phyloP scores from a whole-genome alignment of 1,284 basidiomycete species.

The Polyporus tsugae region DNA sequence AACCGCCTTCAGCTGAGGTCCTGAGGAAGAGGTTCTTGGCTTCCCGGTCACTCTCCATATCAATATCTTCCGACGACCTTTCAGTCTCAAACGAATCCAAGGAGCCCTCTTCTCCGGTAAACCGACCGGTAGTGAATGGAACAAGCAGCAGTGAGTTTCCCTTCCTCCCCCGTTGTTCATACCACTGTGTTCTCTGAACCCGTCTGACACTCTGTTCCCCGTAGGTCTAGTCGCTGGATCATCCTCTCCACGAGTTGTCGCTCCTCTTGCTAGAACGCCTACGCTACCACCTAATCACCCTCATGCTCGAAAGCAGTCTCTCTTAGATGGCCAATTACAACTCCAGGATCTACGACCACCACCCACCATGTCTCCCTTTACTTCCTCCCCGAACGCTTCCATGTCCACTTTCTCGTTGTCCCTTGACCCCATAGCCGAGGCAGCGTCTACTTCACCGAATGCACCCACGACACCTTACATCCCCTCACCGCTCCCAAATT shows the following conservation, averaged over 20 bases:
- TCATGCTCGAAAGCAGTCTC: slow-evolving; percentile 78
- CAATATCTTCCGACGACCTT: slow-evolving; percentile 55
- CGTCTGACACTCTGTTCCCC: background rate
- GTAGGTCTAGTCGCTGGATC: slow-evolving; percentile 30
- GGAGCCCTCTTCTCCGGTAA: slow-evolving; percentile 17
- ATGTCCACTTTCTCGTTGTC: slow-evolving; percentile 69
- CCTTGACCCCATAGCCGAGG: slow-evolving; percentile 75
- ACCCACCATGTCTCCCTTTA: slow-evolving; percentile 46
- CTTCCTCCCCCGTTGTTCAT: background rate
- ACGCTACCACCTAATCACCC: slow-evolving; percentile 70
- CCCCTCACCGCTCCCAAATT: slow-evolving; percentile 34
- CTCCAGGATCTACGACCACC: slow-evolving; percentile 45
- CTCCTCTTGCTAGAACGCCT: slow-evolving; percentile 60
- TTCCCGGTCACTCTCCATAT: slow-evolving; percentile 66
- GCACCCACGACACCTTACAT: slow-evolving; percentile 41
- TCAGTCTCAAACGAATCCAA: slow-evolving; percentile 28
- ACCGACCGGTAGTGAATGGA: background rate
- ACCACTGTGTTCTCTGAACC: background rate
- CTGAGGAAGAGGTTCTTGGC: slow-evolving; percentile 52
- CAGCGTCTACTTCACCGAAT: slow-evolving; percentile 37
- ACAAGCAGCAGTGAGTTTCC: slow-evolving; percentile 29
- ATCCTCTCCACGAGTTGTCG: slow-evolving; percentile 46
- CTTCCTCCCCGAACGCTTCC: slow-evolving; percentile 56
- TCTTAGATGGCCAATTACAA: slow-evolving; percentile 63
- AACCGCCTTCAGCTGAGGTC: slow-evolving; percentile 55